Conservation (phyloP, 805 yeast species). For the Spathaspora gorwiae region DNA sequence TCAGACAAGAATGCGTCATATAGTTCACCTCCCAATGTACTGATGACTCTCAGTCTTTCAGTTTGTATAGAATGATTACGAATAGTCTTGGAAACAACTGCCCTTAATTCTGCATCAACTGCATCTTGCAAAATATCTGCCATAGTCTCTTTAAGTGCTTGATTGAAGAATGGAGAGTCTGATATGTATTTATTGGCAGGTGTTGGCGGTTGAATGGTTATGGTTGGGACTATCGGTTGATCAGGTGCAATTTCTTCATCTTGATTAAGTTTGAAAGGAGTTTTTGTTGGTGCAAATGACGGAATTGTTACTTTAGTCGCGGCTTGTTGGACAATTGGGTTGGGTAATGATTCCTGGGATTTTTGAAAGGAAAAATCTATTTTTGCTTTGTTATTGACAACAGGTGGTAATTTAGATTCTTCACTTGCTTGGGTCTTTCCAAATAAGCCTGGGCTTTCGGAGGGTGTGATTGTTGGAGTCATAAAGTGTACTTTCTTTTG, state of each 20-base stretch:
- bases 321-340: not conserved
- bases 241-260: not conserved
- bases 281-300: not conserved
- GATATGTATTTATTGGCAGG: constrained; percentile 11
- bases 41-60: constrained; percentile 23
- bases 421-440: not conserved
- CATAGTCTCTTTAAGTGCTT: constrained; percentile 23
- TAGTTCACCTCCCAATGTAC: constrained; percentile 45
- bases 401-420: too few relatives aligned
- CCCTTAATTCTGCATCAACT: constrained; percentile 21
- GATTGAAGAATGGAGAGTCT: constrained; percentile 20
- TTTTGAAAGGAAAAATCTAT: not conserved
- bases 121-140: constrained; percentile 16
- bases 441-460: not conserved
- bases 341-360: not conserved
- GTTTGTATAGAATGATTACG: constrained; percentile 15
- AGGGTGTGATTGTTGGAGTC: too few relatives aligned
- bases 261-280: not conserved
- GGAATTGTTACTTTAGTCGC: not conserved
- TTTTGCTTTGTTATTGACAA: not conserved
- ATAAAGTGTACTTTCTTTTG: too few relatives aligned
- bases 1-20: constrained; percentile 61
- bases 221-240: not conserved
- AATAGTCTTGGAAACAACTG: constrained; percentile 22
- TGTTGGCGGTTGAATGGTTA: not conserved